Conservation (phyloP, 306 rosid species). For the Cucurbita maxima region DNA sequence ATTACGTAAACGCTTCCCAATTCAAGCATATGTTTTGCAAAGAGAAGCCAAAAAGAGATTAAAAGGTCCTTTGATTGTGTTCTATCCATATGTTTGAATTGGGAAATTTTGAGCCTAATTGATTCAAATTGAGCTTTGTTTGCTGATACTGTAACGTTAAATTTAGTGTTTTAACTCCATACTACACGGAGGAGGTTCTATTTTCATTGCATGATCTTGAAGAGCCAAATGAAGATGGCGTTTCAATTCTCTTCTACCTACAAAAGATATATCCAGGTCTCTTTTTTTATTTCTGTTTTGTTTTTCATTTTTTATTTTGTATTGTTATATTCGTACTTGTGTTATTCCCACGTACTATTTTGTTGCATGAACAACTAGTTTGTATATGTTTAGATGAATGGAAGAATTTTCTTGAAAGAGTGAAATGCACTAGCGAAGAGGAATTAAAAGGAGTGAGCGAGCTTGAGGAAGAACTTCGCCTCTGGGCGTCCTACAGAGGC, state of each 20-base stretch:
- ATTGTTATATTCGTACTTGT: neutral
- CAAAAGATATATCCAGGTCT: constrained; percentile 93
- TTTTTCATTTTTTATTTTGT: neutral
- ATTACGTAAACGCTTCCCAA: neutral
- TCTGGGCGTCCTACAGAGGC: constrained; percentile 95
- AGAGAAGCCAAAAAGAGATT: neutral
- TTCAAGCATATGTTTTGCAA: neutral
- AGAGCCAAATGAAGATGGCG: constrained; percentile 79
- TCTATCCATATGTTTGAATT: too few species aligned
- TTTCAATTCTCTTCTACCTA: constrained; percentile 83
- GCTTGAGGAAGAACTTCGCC: constrained; percentile 72
- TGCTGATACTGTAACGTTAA: constrained; percentile 4
- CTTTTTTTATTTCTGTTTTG: neutral
- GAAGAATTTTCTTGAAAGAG: constrained; percentile 78
- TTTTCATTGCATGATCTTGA: constrained; percentile 67
- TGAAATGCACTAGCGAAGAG: constrained; percentile 41
- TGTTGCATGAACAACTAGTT: neutral
- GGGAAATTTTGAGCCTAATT: too few species aligned
- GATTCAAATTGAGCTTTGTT: neutral
- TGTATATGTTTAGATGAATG: constrained; percentile 61
- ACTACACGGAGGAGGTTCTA: constrained; percentile 88
- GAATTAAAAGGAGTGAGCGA: constrained; percentile 58
- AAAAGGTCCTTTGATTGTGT: neutral
- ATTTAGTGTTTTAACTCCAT: constrained; percentile 81
- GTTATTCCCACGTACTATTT: neutral